phyloP scores from a whole-genome alignment of 345 rosid genomes.

The Populus davidiana region DNA sequence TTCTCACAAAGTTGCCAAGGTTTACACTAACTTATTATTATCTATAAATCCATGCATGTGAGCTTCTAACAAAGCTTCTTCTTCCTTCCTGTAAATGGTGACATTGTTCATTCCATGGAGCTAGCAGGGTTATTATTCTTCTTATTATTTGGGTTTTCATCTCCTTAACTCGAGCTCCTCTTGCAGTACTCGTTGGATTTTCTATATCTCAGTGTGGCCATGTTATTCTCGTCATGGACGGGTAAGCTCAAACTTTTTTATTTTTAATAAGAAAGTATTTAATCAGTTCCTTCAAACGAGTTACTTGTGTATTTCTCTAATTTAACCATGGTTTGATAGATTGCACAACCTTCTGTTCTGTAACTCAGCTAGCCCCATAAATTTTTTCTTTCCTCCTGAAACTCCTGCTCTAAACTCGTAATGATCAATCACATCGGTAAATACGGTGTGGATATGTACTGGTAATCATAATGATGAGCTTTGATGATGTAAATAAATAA shows the following conservation, averaged over 20 bases:
- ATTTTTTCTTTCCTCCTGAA: neutral
- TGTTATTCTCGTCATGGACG: slow-evolving; percentile 85
- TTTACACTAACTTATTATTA: neutral
- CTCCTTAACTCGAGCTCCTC: neutral
- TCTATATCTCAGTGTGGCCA: slow-evolving; percentile 79
- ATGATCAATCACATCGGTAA: no score
- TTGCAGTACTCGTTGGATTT: slow-evolving; percentile 97
- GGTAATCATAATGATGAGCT: no score
- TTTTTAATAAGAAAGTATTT: neutral
- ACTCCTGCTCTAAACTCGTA: no score
- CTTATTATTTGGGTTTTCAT: neutral
- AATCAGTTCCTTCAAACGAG: neutral
- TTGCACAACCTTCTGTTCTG: no score
- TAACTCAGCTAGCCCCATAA: no score
- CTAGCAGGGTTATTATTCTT: no score
- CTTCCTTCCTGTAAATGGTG: no score
- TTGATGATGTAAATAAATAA: no score
- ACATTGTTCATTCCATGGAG: no score
- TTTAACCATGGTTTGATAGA: no score
- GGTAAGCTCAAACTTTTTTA: slow-evolving; percentile 37
- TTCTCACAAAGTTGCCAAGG: slow-evolving; percentile 87
- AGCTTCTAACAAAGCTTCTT: neutral
- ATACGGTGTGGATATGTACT: no score
- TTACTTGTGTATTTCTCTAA: neutral
- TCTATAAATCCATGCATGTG: neutral